Base-by-base conservation (phyloP, 2,329 filamentous ascomycete species). In the Myriosclerotinia scirpicola region DNA sequence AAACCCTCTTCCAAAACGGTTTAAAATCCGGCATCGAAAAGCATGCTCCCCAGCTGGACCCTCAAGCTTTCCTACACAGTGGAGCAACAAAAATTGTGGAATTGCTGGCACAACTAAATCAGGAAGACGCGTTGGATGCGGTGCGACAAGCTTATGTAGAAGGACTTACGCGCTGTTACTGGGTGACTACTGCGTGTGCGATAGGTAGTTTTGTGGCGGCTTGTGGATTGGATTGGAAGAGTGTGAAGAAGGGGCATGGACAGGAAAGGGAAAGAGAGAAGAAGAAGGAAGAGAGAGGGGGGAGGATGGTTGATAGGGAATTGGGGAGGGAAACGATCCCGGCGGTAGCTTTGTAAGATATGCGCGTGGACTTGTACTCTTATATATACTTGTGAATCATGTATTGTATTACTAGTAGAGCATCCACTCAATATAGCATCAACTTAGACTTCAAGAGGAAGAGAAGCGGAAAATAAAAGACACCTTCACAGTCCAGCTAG, bases 1-100 rank as follows among this genome's bases (percentile, higher is more conserved):
- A 91, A 75, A 85, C 87, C 26, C 65, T 90, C 55, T 90, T 91
- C 78, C 83, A 86, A 69, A 90, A 90, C 72, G 85, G 83, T 0
- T 79, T 91, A 22, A 78, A 86, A 55, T 75, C 80, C 4, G 80
- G 83, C 46, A 79, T 92, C 4, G 69, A 74, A n/a, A 67, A 72
- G 2, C 74, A 80, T 67, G 78, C 80, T 17, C 79, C 82, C 1
- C 76, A 77, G n/a, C 73, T 87, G n/a, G 77, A 83, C 48, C 77
- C 82, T 0, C 72, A 74, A 8, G 72, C 81, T 62, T 83, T 87
- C 69, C 80, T 85, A 73, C 80, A 83, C 72, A 81, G 79, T 60
- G 84, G 84, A 64, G 84, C 83, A 12, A 82, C 81, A 3, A 77
- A 85, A 72, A 80, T 85, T 34, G 75, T 78, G 48, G 66, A 77